Evolutionary conservation across 306 rosid genomes (phyloP).

Genomic region (Mucuna pruriens): DNA sequence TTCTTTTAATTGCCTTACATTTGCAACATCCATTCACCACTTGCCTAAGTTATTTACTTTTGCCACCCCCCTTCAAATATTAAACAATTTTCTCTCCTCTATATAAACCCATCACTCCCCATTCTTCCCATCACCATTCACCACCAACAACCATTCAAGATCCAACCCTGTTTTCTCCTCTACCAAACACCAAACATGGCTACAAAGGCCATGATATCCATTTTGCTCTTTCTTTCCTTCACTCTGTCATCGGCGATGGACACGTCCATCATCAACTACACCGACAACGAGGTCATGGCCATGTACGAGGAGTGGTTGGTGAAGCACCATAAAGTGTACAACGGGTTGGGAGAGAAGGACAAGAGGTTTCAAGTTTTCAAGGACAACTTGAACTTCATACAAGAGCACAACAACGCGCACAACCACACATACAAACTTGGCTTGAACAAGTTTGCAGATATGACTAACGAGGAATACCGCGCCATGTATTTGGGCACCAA

Average conservation of each 20-base stretch:
- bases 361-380: slow-evolving; percentile 72
- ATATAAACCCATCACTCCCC: no score
- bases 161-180: background rate
- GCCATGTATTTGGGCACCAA: slow-evolving; percentile 61
- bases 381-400: slow-evolving; percentile 71
- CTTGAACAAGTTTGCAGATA: slow-evolving; percentile 77
- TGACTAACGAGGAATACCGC: slow-evolving; percentile 79
- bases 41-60: slow-evolving; percentile 3
- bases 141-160: background rate
- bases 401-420: slow-evolving; percentile 70
- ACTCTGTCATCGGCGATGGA: slow-evolving; percentile 31
- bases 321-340: slow-evolving; percentile 63
- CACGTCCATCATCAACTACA: slow-evolving; percentile 31
- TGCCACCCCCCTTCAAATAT: slow-evolving; percentile 7
- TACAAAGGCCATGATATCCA: slow-evolving; percentile 13
- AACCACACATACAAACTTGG: slow-evolving; percentile 72
- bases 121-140: slow-evolving; percentile 28
- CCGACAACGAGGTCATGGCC: slow-evolving; percentile 57
- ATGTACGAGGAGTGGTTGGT: slow-evolving; percentile 70
- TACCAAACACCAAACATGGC: slow-evolving; percentile 40
- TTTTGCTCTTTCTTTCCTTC: slow-evolving; percentile 46
- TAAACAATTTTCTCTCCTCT: slow-evolving; percentile 26
- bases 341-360: slow-evolving; percentile 72
- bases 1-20: background rate
- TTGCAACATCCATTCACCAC: background rate